phyloP scores from a whole-genome alignment of 495 filamentous ascomycete species.

The Aspergillus nanangensis region DNA sequence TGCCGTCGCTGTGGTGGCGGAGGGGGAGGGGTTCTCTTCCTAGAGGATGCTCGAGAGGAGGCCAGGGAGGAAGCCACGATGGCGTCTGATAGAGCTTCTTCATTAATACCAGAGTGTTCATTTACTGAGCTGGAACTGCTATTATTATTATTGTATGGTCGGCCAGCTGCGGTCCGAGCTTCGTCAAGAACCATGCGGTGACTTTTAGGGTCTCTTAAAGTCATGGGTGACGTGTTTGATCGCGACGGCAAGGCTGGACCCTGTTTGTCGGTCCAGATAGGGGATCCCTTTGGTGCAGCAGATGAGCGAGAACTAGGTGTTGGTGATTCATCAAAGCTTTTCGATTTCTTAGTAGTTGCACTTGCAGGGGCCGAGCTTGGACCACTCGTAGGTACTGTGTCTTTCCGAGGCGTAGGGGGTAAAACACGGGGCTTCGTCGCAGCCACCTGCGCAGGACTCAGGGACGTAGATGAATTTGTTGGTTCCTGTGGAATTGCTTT shows the following conservation, averaged over 20 bases:
- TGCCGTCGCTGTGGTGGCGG: slow-evolving; percentile 47
- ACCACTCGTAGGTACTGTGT: neutral
- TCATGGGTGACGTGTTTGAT: slow-evolving; percentile 9
- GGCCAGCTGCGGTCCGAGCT: slow-evolving; percentile 24
- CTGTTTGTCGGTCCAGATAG: neutral
- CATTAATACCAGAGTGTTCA: slow-evolving; percentile 28
- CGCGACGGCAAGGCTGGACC: slow-evolving; percentile 25
- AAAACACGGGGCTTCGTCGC: slow-evolving; percentile 12
- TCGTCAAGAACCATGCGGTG: slow-evolving; percentile 7
- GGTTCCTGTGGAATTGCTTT: slow-evolving; percentile 9
- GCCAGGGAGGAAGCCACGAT: slow-evolving; percentile 84
- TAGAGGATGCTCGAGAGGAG: slow-evolving; percentile 61
- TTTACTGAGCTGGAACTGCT: slow-evolving; percentile 27
- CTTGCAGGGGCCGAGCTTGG: neutral
- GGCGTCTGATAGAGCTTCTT: slow-evolving; percentile 61
- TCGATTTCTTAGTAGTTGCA: neutral
- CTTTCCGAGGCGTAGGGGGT: slow-evolving; percentile 14
- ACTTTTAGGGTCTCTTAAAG: slow-evolving; percentile 9
- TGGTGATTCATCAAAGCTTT: neutral
- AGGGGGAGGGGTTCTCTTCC: slow-evolving; percentile 34
- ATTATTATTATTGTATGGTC: slow-evolving; percentile 18
- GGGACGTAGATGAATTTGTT: neutral
- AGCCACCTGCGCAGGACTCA: slow-evolving; percentile 5
- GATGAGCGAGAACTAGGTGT: neutral
- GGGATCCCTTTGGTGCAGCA: no score